Evolutionary conservation across 2,329 filamentous ascomycete species (phyloP), one percentile per base, ranked within the genome.

Genomic region (Periconia sp.): DNA sequence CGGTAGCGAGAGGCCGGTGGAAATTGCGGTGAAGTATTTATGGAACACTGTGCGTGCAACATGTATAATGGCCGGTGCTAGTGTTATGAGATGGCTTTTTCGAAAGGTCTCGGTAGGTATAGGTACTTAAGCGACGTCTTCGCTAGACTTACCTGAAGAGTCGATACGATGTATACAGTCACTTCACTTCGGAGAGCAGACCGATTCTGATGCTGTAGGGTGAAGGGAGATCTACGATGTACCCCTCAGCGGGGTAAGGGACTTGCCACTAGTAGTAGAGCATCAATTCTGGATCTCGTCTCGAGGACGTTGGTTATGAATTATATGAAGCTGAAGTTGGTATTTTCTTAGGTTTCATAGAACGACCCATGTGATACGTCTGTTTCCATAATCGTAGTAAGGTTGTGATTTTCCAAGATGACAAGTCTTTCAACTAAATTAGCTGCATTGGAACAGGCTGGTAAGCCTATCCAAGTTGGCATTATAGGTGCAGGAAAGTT

Each of bases 401-500:
- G n/a, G 11, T 16, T 21, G 5, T 13, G 11, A 33, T 7, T 17
- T 7, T 24, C 11, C 34, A 51, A 32, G 19, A 56, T 54, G 48
- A 50, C 48, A 15, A 43, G 34, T 25, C 50, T 54, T 15, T 52
- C 50, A 2, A 52, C 48, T 4, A 56, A 56, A 31, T 34, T 54
- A 16, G 48, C 46, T 22, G 48, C 38, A 16, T 34, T 52, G 3
- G 50, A 54, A 26, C 30, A 41, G 31, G 41, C 37, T 28, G 48
- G 41, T 26, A 56, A 38, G 28, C 50, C 43, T 11, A 54, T 56
- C 16, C 50, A 52, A 28, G 69, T 76, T 24, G 74, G 72, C 32
- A 65, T 76, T 43, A 76, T 76, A 38, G 73, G 74, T 3, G 73
- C 73, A 26, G 73, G 73, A 40, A 76, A 76, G 46, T 76, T 76